Conservation (phyloP, 305 asterid genomes). For the Fraxinus platypoda region DNA sequence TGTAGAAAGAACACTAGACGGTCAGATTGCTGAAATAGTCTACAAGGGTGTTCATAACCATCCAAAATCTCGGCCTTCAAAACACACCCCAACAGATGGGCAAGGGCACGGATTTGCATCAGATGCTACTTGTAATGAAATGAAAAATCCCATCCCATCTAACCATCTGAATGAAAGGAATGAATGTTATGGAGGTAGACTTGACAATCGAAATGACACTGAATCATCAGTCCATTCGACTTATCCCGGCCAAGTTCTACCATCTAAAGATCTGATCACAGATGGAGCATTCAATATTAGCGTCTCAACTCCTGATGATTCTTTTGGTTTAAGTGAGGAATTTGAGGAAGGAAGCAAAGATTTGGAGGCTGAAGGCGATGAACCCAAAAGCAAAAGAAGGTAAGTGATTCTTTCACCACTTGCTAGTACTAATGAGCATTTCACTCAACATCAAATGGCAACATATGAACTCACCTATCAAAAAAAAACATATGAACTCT, state of each 20-base stretch:
- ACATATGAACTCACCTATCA: background rate
- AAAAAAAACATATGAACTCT: background rate
- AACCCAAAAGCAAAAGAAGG: slow-evolving; percentile 60
- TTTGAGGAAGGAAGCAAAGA: slow-evolving; percentile 42
- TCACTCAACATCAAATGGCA: background rate
- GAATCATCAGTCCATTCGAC: slow-evolving; percentile 35
- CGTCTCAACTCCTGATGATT: slow-evolving; percentile 32
- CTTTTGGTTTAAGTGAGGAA: slow-evolving; percentile 16
- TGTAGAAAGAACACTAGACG: slow-evolving; percentile 61
- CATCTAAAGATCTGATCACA: slow-evolving; percentile 24
- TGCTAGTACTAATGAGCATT: background rate
- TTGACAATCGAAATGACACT: slow-evolving; percentile 22
- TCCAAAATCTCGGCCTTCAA: slow-evolving; percentile 46
- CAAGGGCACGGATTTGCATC: slow-evolving; percentile 26
- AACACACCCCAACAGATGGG: slow-evolving; percentile 33
- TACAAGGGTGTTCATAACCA: slow-evolving; percentile 84
- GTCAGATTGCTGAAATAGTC: slow-evolving; percentile 67
- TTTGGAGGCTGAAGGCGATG: slow-evolving; percentile 43
- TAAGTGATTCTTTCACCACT: slow-evolving; percentile 22
- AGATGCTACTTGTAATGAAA: slow-evolving; percentile 26
- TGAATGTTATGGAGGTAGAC: slow-evolving; percentile 26
- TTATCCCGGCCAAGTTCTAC: slow-evolving; percentile 25
- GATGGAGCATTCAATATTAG: slow-evolving; percentile 13
- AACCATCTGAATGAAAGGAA: slow-evolving; percentile 27
- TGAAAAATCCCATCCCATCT: slow-evolving; percentile 18